phyloP scores from a whole-genome alignment of 176 grass and related monocot species.

The Carex kokanica region DNA sequence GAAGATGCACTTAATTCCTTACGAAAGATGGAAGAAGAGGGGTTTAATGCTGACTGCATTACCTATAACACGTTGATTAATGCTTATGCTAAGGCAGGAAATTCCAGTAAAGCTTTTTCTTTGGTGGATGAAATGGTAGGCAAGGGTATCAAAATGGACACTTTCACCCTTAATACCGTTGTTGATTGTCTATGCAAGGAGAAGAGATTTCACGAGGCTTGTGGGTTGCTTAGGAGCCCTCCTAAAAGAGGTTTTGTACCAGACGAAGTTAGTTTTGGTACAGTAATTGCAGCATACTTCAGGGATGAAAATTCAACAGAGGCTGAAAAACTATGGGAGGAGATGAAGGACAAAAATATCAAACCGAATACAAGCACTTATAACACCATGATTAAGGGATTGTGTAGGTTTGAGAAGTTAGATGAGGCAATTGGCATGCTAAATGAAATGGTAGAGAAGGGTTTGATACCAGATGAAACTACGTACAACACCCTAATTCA shows the following conservation, averaged over 20 bases:
- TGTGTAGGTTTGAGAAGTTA: constrained; percentile 46
- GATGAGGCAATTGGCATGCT: constrained; percentile 62
- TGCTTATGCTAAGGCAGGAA: constrained; percentile 45
- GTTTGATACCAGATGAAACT: constrained; percentile 66
- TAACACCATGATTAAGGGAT: constrained; percentile 83
- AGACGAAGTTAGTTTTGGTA: constrained; percentile 85
- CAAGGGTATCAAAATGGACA: constrained; percentile 93
- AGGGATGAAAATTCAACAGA: constrained; percentile 55
- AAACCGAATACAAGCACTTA: constrained; percentile 53
- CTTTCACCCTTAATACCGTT: constrained; percentile 82
- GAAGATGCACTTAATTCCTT: constrained; percentile 46
- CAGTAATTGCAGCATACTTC: constrained; percentile 73
- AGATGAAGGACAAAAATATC: constrained; percentile 73
- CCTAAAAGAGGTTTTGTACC: constrained; percentile 68
- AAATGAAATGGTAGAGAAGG: constrained; percentile 66
- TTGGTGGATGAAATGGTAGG: constrained; percentile 93
- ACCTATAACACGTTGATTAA: constrained; percentile 89
- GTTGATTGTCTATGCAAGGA: constrained; percentile 69
- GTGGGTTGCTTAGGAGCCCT: constrained; percentile 50
- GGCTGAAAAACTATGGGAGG: constrained; percentile 74
- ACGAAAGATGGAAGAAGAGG: constrained; percentile 60
- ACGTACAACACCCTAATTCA: constrained; percentile 93
- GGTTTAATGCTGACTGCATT: constrained; percentile 54
- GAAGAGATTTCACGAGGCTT: constrained; percentile 72
- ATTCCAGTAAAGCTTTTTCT: constrained; percentile 53